Evolutionary conservation across 345 rosid genomes (phyloP).

Genomic region (Salix purpurea): DNA sequence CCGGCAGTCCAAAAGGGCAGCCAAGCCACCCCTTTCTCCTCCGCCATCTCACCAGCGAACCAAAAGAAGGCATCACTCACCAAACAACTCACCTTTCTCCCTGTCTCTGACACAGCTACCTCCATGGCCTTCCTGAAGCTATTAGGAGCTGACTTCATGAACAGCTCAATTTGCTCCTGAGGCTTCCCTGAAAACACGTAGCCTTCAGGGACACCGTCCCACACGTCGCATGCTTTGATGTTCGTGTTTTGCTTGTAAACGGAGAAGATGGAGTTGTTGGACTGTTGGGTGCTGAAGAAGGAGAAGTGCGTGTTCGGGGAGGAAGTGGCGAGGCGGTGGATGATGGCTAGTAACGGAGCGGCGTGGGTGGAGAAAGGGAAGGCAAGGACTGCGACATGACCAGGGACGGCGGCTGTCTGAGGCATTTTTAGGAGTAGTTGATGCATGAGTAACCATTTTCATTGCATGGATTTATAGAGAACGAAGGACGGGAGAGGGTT

Average conservation of each 20-base stretch:
- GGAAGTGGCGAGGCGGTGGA: conserved; percentile 27
- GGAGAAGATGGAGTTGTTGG: conserved; percentile 18
- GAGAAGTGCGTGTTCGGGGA: conserved; percentile 34
- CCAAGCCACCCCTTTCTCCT: conserved; percentile 21
- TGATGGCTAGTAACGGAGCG: conserved; percentile 31
- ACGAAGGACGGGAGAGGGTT: not conserved
- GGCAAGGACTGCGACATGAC: conserved; percentile 39
- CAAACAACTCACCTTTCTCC: conserved; percentile 32
- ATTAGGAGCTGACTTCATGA: conserved; percentile 32
- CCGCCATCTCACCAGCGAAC: conserved; percentile 23
- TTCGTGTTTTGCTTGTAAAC: not conserved
- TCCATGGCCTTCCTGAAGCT: conserved; percentile 31
- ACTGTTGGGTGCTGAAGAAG: conserved; percentile 27
- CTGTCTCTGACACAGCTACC: conserved; percentile 29
- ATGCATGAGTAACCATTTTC: too few species aligned
- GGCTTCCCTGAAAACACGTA: conserved; percentile 24
- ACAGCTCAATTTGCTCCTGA: conserved; percentile 35
- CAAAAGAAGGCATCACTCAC: conserved; percentile 33
- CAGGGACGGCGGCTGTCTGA: conserved; percentile 25
- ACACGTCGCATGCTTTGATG: conserved; percentile 22
- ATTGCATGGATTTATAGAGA: too few species aligned
- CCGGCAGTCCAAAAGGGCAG: conserved; percentile 20
- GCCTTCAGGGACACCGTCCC: conserved; percentile 31
- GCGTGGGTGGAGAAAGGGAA: conserved; percentile 46
- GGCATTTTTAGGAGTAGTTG: conserved; percentile 2